Base-by-base conservation (phyloP, 2,329 filamentous ascomycete genomes). In the Coleophoma eucalyptorum region DNA sequence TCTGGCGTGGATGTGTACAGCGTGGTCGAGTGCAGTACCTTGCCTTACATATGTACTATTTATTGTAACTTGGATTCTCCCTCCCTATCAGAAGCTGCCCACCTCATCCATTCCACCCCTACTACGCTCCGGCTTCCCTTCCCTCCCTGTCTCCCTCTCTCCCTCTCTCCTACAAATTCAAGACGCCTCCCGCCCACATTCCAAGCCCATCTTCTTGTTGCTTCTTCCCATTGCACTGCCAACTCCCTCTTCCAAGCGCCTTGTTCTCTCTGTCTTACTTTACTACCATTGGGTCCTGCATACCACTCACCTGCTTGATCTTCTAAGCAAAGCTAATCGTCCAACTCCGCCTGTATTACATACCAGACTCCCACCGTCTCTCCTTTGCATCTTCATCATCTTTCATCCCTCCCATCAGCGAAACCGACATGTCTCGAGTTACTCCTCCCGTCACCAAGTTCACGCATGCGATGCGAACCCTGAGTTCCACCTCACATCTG, bases 371-470 rank as follows among this genome's bases (percentile, higher is more conserved):
- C 21, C 18, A 2, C n/a, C 13, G 12, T 18, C 18, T 42, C 18
- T 2, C 35, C 5, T 47, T 18, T 40, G 19, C 45, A 21, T 37
- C 32, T 38, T 40, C 3, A n/a, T 20, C 4, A 15, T 35, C 47
- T 46, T 48, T 43, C 48, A 38, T 32, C 35, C 48, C 48, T 37
- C 50, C 52, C 49, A 46, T 20, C 13, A 31, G 18, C 35, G 19
- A 20, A 38, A 53, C 48, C 50, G 56, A 20, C 12, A 66, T 66
- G 64, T 63, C 62, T 11, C 54, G 64, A 60, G 53, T 65, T 31
- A 65, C 63, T 43, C 61, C 61, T 37, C 61, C 62, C 19, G 60
- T 64, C 4, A 60, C 50, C 44, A 65, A 59, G 45, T 50, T 65
- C 42, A 56, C 55, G 34, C 58, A 60, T 47, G 49, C 53, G 8